A percentile compares a stretch with the other conserved stretches of the same genome.
Evolutionary conservation across 805 yeast species (phyloP).

Genomic region (Suhomyces sp.): DNA sequence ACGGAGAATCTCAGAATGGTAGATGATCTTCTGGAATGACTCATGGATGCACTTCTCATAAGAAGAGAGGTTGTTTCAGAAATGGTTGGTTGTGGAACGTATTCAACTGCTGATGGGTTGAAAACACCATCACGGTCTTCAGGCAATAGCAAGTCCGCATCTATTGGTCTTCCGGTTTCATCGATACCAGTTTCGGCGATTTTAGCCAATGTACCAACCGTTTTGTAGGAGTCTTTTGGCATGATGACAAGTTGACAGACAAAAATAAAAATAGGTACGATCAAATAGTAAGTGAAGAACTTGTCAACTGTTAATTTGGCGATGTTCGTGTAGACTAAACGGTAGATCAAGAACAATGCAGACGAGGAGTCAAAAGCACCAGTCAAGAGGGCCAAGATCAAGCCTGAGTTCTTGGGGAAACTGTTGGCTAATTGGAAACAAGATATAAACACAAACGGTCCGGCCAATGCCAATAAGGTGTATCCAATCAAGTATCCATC

Average conservation of each 20-base stretch:
- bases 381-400: slow-evolving; percentile 39
- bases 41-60: slow-evolving; percentile 31
- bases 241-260: slow-evolving; percentile 72
- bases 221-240: slow-evolving; percentile 78
- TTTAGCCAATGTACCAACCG: slow-evolving; percentile 65
- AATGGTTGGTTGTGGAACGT: slow-evolving; percentile 33
- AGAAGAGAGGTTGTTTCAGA: slow-evolving; percentile 42
- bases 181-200: slow-evolving; percentile 72
- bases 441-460: slow-evolving; percentile 90
- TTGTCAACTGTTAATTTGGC: slow-evolving; percentile 43
- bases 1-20: slow-evolving; percentile 34
- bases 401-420: slow-evolving; percentile 31
- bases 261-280: slow-evolving; percentile 77
- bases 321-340: slow-evolving; percentile 56
- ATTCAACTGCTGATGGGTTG: slow-evolving; percentile 14
- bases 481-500: slow-evolving; percentile 80
- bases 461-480: slow-evolving; percentile 77
- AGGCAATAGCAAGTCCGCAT: slow-evolving; percentile 43
- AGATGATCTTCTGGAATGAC: slow-evolving; percentile 29
- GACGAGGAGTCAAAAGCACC: slow-evolving; percentile 95
- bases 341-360: slow-evolving; percentile 77
- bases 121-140: slow-evolving; percentile 34
- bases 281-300: slow-evolving; percentile 66
- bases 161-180: slow-evolving; percentile 61
- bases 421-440: slow-evolving; percentile 83